These are phyloP conservation scores for Laguncularia racemosa DNA, from an alignment of 345 rosid genomes.

Conservation along the genomic window DNA sequence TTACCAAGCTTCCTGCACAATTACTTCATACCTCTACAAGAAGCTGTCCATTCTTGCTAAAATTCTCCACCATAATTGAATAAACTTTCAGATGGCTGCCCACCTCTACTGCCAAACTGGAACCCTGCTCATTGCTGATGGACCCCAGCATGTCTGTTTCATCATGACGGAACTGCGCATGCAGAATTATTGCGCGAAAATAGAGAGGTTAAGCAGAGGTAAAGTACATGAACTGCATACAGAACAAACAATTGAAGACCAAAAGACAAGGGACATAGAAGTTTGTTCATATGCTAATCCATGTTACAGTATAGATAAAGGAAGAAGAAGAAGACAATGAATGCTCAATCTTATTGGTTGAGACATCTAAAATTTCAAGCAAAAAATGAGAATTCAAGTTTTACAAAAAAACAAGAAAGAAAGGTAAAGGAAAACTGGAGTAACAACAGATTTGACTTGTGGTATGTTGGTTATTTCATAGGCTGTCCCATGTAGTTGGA, in stretches of 20 bases:
- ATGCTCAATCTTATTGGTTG: no score
- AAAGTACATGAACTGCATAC: not conserved
- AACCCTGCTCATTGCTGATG: slow-evolving; percentile 43
- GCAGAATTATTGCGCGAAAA: not conserved
- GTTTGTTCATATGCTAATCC: no score
- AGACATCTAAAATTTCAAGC: no score
- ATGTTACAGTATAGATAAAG: no score
- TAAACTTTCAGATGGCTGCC: slow-evolving; percentile 89
- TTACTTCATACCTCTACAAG: slow-evolving; percentile 62
- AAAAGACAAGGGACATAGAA: no score
- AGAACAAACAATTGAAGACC: not conserved
- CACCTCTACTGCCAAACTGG: slow-evolving; percentile 84
- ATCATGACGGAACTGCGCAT: slow-evolving; percentile 52
- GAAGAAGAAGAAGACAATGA: no score
- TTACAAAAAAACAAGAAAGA: not conserved
- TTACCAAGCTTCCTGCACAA: not conserved
- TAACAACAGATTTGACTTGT: no score
- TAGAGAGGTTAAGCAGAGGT: not conserved
- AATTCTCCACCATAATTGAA: slow-evolving; percentile 87
- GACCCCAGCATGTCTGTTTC: slow-evolving; percentile 32
- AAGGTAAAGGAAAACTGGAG: no score
- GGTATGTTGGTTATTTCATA: no score
- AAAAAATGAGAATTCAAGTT: not conserved
- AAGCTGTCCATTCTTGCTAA: slow-evolving; percentile 75
- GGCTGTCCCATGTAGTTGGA: not conserved